These are phyloP conservation scores for Neopestalotiopsis sp. DNA, from an alignment of 2,329 filamentous ascomycete species.

Conservation along the genomic window DNA sequence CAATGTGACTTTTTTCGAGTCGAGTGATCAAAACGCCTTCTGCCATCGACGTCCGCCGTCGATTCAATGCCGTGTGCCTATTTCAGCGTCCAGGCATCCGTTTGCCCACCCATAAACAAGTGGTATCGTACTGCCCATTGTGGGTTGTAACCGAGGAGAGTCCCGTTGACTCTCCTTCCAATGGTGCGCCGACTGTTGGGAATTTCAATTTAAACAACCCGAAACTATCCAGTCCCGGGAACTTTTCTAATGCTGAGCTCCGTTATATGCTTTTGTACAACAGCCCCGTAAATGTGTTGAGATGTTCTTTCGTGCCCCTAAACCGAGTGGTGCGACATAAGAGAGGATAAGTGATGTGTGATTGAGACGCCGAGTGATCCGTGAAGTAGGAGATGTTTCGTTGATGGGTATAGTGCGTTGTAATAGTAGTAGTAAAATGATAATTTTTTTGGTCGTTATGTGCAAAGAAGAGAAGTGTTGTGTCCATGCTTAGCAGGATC, in stretches of 20 bases:
- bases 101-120: neutral
- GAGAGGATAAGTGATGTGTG: slow-evolving; percentile 20
- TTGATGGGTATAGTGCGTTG: slow-evolving; percentile 26
- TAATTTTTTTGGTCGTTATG: neutral
- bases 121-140: slow-evolving; percentile 1
- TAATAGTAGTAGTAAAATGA: slow-evolving; percentile 10
- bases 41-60: neutral
- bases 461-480: neutral
- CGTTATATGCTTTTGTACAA: slow-evolving; percentile 57
- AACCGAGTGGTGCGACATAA: slow-evolving; percentile 23
- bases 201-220: slow-evolving; percentile 1
- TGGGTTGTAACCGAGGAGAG: neutral
- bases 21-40: slow-evolving; percentile 9
- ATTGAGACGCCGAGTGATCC: slow-evolving; percentile 1
- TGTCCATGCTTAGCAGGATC: slow-evolving; percentile 54
- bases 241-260: slow-evolving; percentile 58
- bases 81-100: neutral
- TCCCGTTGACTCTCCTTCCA: slow-evolving; percentile 21
- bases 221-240: slow-evolving; percentile 29
- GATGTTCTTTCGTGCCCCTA: slow-evolving; percentile 35
- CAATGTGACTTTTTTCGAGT: neutral
- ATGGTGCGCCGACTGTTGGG: slow-evolving; percentile 33
- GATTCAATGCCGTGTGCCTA: neutral
- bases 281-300: slow-evolving; percentile 37
- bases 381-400: slow-evolving; percentile 24